These are phyloP conservation scores for Pseudogymnoascus sp. DNA, from an alignment of 2,329 filamentous ascomycete species.

Conservation along the genomic window DNA sequence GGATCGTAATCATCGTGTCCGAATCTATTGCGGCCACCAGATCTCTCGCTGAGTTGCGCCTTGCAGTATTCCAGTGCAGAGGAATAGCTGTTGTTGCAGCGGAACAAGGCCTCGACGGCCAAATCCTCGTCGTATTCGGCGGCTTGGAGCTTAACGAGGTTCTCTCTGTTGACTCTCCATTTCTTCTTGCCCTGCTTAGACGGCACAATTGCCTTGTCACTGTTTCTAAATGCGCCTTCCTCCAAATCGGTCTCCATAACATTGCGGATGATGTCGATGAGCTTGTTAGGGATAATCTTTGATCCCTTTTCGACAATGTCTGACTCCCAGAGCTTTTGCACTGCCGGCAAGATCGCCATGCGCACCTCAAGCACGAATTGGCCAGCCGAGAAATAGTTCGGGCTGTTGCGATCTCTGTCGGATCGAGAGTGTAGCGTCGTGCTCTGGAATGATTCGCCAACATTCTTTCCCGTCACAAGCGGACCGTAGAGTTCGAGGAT, in stretches of 20 bases:
- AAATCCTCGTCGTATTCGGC: conserved; percentile 52
- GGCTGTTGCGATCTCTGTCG: conserved; percentile 46
- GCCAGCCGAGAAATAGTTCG: conserved; percentile 55
- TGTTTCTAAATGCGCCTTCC: conserved; percentile 50
- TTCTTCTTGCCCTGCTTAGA: conserved; percentile 32
- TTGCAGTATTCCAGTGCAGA: conserved; percentile 68
- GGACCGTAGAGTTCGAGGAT: conserved; percentile 76
- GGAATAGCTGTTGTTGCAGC: conserved; percentile 59
- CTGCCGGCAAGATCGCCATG: conserved; percentile 66
- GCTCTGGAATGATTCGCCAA: conserved; percentile 67
- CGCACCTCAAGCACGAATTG: conserved; percentile 86
- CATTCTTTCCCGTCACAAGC: conserved; percentile 67
- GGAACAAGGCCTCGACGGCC: conserved; percentile 71
- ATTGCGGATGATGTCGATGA: conserved; percentile 76
- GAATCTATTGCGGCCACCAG: conserved; percentile 58
- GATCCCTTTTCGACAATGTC: conserved; percentile 73
- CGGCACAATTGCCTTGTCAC: conserved; percentile 46
- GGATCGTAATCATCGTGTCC: conserved; percentile 44
- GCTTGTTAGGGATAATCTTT: conserved; percentile 64
- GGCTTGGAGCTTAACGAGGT: conserved; percentile 32
- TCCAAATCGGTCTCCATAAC: conserved; percentile 75
- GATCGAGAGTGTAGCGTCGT: conserved; percentile 39
- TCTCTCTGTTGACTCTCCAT: conserved; percentile 44
- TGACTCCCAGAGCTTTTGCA: conserved; percentile 78
- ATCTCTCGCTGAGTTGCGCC: conserved; percentile 48